Conservation (phyloP, 1,139 yeast species). For the Taphrina wiesneri region DNA sequence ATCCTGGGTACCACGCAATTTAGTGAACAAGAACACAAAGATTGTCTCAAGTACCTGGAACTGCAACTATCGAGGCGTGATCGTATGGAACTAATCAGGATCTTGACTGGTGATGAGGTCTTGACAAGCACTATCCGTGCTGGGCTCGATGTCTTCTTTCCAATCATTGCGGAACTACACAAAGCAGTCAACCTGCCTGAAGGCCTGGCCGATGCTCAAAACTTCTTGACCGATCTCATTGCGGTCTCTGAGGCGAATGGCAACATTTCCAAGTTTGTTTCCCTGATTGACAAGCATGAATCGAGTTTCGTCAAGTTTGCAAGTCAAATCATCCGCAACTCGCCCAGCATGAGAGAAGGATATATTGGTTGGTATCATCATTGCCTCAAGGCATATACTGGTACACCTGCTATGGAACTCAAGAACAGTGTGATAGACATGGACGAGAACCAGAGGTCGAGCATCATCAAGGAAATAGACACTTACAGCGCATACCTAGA, state of each 20-base stretch:
- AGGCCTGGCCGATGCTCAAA: conserved; percentile 33
- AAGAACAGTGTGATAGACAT: background rate
- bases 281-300: conserved; percentile 25
- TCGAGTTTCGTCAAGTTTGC: conserved; percentile 29
- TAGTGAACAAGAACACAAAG: background rate
- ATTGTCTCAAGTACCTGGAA: conserved; percentile 24
- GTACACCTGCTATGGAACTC: conserved; percentile 23
- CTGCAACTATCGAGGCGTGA: conserved; percentile 29
- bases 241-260: conserved; percentile 11
- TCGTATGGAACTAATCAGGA: conserved; percentile 32
- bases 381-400: conserved; percentile 30
- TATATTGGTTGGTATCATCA: conserved; percentile 35
- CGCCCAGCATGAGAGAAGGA: conserved; percentile 24
- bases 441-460: conserved; percentile 1
- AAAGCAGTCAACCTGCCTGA: conserved; percentile 32
- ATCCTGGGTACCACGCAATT: conserved; percentile 5
- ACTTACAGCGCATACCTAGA: conserved; percentile 11
- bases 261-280: background rate
- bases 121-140: conserved; percentile 29
- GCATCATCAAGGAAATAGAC: conserved; percentile 3
- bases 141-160: conserved; percentile 29
- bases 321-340: conserved; percentile 20
- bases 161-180: conserved; percentile 34
- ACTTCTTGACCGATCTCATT: conserved; percentile 31
- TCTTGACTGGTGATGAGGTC: conserved; percentile 33